These are phyloP conservation scores for Pulveroboletus sp. DNA, from an alignment of 768 basidiomycete genomes.

Conservation along the genomic window DNA sequence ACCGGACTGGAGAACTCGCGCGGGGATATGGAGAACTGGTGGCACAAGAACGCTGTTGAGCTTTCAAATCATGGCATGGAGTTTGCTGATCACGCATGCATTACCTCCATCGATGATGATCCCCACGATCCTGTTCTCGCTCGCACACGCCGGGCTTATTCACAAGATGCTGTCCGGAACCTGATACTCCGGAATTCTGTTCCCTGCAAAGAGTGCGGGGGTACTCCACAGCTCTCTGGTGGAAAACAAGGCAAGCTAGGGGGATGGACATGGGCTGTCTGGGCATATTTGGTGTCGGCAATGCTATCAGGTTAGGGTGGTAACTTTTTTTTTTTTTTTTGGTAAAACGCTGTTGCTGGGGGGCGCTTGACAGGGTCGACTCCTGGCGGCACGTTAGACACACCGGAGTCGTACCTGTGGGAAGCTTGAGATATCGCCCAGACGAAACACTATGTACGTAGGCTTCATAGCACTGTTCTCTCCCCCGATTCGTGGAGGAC, in stretches of 20 bases:
- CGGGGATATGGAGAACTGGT: conserved; percentile 33
- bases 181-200: conserved; percentile 21
- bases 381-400: no score
- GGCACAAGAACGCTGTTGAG: conserved; percentile 23
- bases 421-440: no score
- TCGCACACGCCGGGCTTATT: conserved; percentile 20
- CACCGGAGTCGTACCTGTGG: no score
- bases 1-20: conserved; percentile 36
- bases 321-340: conserved; percentile 2
- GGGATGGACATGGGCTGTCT: conserved; percentile 11
- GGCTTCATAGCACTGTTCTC: no score
- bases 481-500: no score
- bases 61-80: conserved; percentile 22
- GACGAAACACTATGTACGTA: no score
- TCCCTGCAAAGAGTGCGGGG: conserved; percentile 3
- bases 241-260: neutral
- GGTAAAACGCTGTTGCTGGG: neutral
- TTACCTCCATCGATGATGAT: conserved; percentile 29
- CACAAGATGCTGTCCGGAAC: conserved; percentile 20
- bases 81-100: conserved; percentile 30
- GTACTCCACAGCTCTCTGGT: neutral
- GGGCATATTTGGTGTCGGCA: conserved; percentile 15
- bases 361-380: neutral
- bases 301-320: neutral
- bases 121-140: conserved; percentile 9